phyloP scores from a whole-genome alignment of 768 basidiomycete genomes.

The Leccinum arenicola region DNA sequence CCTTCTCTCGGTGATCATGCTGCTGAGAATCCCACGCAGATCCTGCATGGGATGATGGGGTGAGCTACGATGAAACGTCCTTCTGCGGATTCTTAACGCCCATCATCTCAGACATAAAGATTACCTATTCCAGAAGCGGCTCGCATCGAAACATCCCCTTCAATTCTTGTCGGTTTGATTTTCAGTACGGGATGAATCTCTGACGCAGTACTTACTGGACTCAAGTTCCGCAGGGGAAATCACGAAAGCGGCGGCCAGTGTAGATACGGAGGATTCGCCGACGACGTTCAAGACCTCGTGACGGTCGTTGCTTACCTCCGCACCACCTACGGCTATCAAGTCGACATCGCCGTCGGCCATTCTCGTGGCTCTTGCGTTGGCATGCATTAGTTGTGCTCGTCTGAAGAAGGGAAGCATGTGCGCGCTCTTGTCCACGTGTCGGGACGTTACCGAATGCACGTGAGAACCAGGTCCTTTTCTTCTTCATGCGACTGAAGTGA shows the following conservation, averaged over 20 bases:
- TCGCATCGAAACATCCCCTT: slow-evolving; percentile 60
- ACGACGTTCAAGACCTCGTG: slow-evolving; percentile 65
- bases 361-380: slow-evolving; percentile 70
- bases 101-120: slow-evolving; percentile 66
- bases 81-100: not conserved
- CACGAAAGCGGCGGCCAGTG: slow-evolving; percentile 72
- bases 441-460: slow-evolving; percentile 77
- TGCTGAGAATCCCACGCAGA: slow-evolving; percentile 41
- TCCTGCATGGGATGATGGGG: slow-evolving; percentile 81
- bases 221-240: slow-evolving; percentile 52
- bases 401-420: slow-evolving; percentile 54
- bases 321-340: slow-evolving; percentile 56
- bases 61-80: slow-evolving; percentile 31
- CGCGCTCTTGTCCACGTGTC: slow-evolving; percentile 70
- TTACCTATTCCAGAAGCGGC: slow-evolving; percentile 75
- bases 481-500: slow-evolving; percentile 6
- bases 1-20: slow-evolving; percentile 3
- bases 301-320: slow-evolving; percentile 64
- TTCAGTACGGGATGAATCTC: slow-evolving; percentile 50
- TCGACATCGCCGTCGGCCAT: slow-evolving; percentile 74
- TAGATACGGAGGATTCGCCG: slow-evolving; percentile 54
- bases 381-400: slow-evolving; percentile 66
- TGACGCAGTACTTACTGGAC: slow-evolving; percentile 4
- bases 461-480: slow-evolving; percentile 33
- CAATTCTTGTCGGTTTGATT: slow-evolving; percentile 86